These are phyloP conservation scores for Yamadazyma triangularis DNA, from an alignment of 1,139 yeast genomes.

Conservation along the genomic window DNA sequence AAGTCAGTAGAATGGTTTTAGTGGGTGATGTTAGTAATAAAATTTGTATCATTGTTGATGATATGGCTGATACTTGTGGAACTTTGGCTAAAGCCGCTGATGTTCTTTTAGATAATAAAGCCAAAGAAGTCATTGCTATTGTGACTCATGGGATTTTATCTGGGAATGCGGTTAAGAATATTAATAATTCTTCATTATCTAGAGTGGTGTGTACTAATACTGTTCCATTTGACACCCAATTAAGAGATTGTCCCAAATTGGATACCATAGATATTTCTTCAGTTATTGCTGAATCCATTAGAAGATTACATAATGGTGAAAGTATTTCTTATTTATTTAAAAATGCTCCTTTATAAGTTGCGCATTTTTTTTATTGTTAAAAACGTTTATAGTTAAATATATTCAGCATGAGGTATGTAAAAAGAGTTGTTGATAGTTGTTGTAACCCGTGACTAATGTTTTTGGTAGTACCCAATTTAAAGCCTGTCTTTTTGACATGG, in stretches of 20 bases:
- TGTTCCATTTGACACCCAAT: conserved; percentile 60
- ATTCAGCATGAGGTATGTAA: conserved; percentile 1
- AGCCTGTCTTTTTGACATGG: conserved; percentile 97
- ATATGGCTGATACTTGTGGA: conserved; percentile 85
- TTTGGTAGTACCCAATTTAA: conserved; percentile 39
- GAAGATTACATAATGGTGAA: conserved; percentile 82
- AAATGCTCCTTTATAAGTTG: conserved; percentile 34
- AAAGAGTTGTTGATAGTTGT: not conserved
- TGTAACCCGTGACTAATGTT: no score
- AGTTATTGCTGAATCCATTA: conserved; percentile 72
- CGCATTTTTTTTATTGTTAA: not conserved
- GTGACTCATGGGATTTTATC: conserved; percentile 80
- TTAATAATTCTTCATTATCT: conserved; percentile 52
- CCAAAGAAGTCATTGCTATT: conserved; percentile 70
- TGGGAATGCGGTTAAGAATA: conserved; percentile 61
- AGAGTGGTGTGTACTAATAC: conserved; percentile 73
- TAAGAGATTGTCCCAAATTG: conserved; percentile 46
- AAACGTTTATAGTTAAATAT: not conserved
- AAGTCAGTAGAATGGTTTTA: conserved; percentile 68
- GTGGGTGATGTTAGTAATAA: conserved; percentile 76
- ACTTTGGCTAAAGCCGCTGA: conserved; percentile 77
- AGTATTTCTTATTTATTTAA: conserved; percentile 71
- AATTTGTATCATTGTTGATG: conserved; percentile 69
- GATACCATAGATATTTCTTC: conserved; percentile 71
- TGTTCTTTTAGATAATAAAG: conserved; percentile 54